Evolutionary conservation across 2,329 filamentous ascomycete species (phyloP), one percentile per base, ranked within the genome.

Genomic region (Phoma sp.): DNA sequence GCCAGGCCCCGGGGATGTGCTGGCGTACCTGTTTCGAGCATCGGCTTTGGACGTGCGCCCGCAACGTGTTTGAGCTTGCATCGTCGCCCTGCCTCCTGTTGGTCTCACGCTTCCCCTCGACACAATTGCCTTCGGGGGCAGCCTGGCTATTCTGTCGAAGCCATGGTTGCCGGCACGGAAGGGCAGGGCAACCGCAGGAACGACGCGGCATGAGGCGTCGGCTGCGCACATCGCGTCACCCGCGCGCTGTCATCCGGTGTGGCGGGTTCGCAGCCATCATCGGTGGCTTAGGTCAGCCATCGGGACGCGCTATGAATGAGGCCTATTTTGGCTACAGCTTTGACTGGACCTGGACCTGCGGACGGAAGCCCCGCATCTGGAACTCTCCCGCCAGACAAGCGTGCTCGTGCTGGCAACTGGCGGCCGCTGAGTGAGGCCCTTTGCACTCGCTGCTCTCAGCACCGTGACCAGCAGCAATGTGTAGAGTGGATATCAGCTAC

Each of bases 11-110:
- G 58, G 62, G 59, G 48, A 49, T 59, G 57, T 59, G 58, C 51
- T 67, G 67, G 65, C 67, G 67, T 71, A 56, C 69, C 68, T 71
- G 68, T 70, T 69, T 72, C 67, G 64, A 32, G 40, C 40, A 32
- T 27, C 32, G 29, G 25, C 36, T 18, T 25, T 32, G 43, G 44
- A 53, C 43, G 50, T 45, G 61, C 56, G 48, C 55, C 58, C 59
- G 61, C 60, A 53, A 60, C 32, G 60, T 59, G 66, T 69, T 64
- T 61, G 65, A 66, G 60, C 56, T 58, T 60, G 54, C 58, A 47
- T 53, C 47, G 57, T 43, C 51, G 50, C 60, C 53, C 7, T 48
- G 39, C 22, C 47, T 55, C 50, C 53, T 58, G 48, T 43, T 50
- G 42, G 55, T 29, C 52, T 52, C 58, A 57, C 57, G 55, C 22